These are phyloP conservation scores for Dalbergia oliveri DNA, from an alignment of 306 rosid species.

Conservation along the genomic window DNA sequence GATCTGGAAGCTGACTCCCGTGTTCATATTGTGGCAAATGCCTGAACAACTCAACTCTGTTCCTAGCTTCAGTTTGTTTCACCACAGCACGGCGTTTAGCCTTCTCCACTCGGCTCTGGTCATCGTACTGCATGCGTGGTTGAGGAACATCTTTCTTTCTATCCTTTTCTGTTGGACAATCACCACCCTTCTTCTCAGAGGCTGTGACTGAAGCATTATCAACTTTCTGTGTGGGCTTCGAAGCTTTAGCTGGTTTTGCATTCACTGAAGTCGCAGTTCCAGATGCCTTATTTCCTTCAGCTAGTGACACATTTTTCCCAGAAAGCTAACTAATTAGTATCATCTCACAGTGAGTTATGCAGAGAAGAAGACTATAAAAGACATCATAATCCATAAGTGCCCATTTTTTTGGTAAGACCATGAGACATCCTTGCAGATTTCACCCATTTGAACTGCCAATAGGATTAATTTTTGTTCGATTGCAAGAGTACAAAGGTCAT, in stretches of 20 bases:
- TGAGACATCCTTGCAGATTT: too few relatives aligned
- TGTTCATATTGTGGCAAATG: conserved; percentile 75
- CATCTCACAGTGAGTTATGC: background rate
- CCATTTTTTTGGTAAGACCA: background rate
- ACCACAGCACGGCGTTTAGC: conserved; percentile 72
- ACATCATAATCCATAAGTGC: background rate
- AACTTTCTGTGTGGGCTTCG: conserved; percentile 54
- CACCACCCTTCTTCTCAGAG: conserved; percentile 64
- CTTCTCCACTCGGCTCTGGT: conserved; percentile 65
- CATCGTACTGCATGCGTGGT: conserved; percentile 76
- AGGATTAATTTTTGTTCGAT: too few relatives aligned
- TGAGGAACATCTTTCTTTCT: conserved; percentile 76
- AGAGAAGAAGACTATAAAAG: conserved; percentile 22
- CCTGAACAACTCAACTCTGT: conserved; percentile 70
- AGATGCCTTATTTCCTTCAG: conserved; percentile 59
- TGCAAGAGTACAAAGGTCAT: too few relatives aligned
- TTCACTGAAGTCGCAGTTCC: conserved; percentile 46
- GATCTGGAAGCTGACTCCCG: conserved; percentile 72
- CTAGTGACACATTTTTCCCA: conserved; percentile 42
- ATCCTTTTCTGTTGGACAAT: conserved; percentile 61
- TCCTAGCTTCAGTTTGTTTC: conserved; percentile 69
- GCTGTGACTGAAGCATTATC: conserved; percentile 59
- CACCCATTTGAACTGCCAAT: too few relatives aligned
- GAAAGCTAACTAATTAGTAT: conserved; percentile 41
- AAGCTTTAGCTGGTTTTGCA: conserved; percentile 56